Evolutionary conservation across 345 rosid species (phyloP), one percentile per base, ranked within the genome.

Genomic region (Geranium rotundifolium): DNA sequence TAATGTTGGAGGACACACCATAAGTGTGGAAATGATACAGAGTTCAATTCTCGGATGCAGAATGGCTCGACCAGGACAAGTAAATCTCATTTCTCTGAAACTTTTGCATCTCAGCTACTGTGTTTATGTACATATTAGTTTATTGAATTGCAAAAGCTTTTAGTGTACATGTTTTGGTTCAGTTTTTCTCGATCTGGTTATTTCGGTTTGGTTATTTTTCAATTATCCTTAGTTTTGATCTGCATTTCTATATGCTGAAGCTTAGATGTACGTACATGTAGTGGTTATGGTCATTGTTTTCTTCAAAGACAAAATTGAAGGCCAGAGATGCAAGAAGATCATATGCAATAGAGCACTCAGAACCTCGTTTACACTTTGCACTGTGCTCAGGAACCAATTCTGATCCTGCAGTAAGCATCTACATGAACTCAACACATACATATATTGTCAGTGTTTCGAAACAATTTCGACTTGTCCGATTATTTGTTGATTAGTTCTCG

Each of bases 61-160:
- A 16, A 49, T 88, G 82, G 82, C 80, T 73, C 90, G 81, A 60
- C 97, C 96, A n/a, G 90, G 90, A 75, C 95, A 88, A 77, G 99
- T 81, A 72, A 46, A 46, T 12, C 16, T 46, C 52, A 46, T 46
- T 7, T 10, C 13, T 46, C 16, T 14, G 52, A 46, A 46, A 46
- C 52, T 12, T 7, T 4, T 34, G 41, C 41, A 34, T 5, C 6
- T 34, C 41, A 23, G 27, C 27, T 23, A 23, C 27, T 23, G 27
- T 23, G 27, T 23, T 23, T 23, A 23, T 23, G 27, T 23, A 23
- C 27, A 23, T 23, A 23, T 0, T 23, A 23, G 27, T 23, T 23
- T 23, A 23, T 23, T 23, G 27, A 2, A 23, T 23, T 23, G 27
- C 27, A 23, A 23, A 23, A 23, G 27, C 27, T 23, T 2, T 23